Evolutionary conservation across 768 basidiomycete genomes (phyloP).

Genomic region (Suillus variegatus): DNA sequence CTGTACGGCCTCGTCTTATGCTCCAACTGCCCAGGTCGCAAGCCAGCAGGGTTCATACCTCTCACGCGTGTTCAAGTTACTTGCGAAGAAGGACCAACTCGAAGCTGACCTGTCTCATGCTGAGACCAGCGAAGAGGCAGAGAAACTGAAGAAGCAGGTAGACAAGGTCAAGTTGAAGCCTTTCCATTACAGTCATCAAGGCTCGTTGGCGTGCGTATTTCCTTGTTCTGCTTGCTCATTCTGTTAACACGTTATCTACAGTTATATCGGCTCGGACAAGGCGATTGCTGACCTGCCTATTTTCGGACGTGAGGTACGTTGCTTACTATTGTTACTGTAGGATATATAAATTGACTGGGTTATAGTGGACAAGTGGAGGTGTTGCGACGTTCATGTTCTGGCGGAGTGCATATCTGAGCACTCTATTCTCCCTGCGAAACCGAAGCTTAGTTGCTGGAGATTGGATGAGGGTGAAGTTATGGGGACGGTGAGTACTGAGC

Average conservation of each 20-base stretch:
- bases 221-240: not conserved
- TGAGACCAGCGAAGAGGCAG: constrained; percentile 43
- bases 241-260: constrained; percentile 21
- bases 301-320: constrained; percentile 76
- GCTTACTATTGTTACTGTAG: not conserved
- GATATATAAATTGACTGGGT: not conserved
- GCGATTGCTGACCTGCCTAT: constrained; percentile 97
- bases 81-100: constrained; percentile 73
- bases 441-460: constrained; percentile 88
- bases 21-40: constrained; percentile 97
- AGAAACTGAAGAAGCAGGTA: constrained; percentile 63
- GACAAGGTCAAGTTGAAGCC: constrained; percentile 76
- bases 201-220: constrained; percentile 70
- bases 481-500: constrained; percentile 67
- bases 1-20: constrained; percentile 90
- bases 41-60: constrained; percentile 94
- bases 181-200: constrained; percentile 98
- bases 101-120: constrained; percentile 15
- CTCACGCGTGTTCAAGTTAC: constrained; percentile 74
- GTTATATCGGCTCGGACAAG: constrained; percentile 94
- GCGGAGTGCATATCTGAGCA: constrained; percentile 93
- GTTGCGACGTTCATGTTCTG: constrained; percentile 89
- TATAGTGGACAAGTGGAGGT: constrained; percentile 84
- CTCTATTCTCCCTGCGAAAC: constrained; percentile 93
- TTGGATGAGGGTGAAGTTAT: constrained; percentile 90